These are phyloP conservation scores for Scutellaria baicalensis DNA, from an alignment of 257 asterid genomes.

Conservation along the genomic window DNA sequence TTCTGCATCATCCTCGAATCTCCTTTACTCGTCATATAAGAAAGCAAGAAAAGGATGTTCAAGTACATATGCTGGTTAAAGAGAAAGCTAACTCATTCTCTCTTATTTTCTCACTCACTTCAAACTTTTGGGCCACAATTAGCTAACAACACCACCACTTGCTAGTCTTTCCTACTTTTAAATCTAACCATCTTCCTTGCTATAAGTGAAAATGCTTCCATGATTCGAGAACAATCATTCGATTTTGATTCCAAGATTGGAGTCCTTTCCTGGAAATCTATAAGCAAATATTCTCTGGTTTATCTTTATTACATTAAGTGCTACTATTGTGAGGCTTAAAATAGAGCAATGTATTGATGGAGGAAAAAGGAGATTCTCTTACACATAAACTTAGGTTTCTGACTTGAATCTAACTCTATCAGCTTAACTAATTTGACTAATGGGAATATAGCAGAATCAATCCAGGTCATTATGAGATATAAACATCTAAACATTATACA, in stretches of 20 bases:
- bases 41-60: conserved; percentile 32
- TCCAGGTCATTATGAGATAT: too few relatives aligned
- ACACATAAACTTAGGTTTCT: conserved; percentile 8
- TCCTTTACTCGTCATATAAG: conserved; percentile 52
- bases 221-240: conserved; percentile 38
- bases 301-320: too few relatives aligned
- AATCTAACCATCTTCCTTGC: not conserved
- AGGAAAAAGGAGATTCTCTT: conserved; percentile 9
- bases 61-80: conserved; percentile 25
- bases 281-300: conserved; percentile 3
- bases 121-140: too few relatives aligned
- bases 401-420: conserved; percentile 10
- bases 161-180: not conserved
- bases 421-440: not conserved
- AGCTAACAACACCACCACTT: too few relatives aligned
- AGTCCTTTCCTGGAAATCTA: conserved; percentile 27
- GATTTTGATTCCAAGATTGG: conserved; percentile 41
- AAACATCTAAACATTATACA: too few relatives aligned
- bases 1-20: conserved; percentile 66
- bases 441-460: too few relatives aligned
- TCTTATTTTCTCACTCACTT: conserved; percentile 1
- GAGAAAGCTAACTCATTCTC: conserved; percentile 25
- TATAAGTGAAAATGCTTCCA: conserved; percentile 21
- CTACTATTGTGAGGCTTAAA: not conserved
- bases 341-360: not conserved